These are phyloP conservation scores for Moesziomyces sp. DNA, from an alignment of 1,284 basidiomycete genomes.

Conservation along the genomic window DNA sequence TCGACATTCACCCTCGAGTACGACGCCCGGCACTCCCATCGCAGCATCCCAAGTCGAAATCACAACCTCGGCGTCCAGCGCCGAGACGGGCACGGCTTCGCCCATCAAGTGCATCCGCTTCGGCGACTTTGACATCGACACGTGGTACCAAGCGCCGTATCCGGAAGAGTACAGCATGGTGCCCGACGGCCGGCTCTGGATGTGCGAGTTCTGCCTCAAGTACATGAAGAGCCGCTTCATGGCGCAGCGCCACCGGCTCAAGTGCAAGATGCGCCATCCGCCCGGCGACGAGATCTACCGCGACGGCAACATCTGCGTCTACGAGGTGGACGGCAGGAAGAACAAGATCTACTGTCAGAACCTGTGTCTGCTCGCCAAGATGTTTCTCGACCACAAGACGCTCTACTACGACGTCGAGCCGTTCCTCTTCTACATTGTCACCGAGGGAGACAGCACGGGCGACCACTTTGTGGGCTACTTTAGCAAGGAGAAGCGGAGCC, in stretches of 20 bases:
- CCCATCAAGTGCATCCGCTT: conserved; percentile 77
- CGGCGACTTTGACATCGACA: conserved; percentile 93
- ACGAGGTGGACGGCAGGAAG: conserved; percentile 96
- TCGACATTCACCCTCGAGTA: conserved; percentile 19
- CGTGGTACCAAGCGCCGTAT: conserved; percentile 99
- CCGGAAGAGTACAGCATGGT: conserved; percentile 96
- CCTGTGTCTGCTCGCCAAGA: conserved; percentile 96
- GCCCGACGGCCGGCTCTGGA: conserved; percentile 91
- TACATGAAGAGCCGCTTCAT: conserved; percentile 97
- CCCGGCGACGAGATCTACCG: conserved; percentile 99
- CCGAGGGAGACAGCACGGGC: conserved; percentile 87
- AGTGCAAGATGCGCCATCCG: conserved; percentile 93
- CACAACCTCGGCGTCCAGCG: conserved; percentile 42
- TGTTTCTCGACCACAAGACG: conserved; percentile 99
- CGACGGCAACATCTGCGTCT: conserved; percentile 87
- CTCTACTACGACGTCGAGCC: conserved; percentile 99
- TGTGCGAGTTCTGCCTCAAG: conserved; percentile 98
- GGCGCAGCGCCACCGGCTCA: conserved; percentile 82
- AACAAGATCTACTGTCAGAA: conserved; percentile 99
- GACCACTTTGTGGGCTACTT: conserved; percentile 98
- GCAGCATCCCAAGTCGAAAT: conserved; percentile 36
- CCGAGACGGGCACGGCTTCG: conserved; percentile 58
- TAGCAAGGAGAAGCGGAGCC: conserved; percentile 96
- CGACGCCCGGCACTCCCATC: conserved; percentile 20
- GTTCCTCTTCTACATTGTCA: conserved; percentile 98